A percentile compares a stretch with the other conserved stretches of the same genome.
Conservation (phyloP, 2,329 filamentous ascomycete genomes). For the Fusarium papillatum region DNA sequence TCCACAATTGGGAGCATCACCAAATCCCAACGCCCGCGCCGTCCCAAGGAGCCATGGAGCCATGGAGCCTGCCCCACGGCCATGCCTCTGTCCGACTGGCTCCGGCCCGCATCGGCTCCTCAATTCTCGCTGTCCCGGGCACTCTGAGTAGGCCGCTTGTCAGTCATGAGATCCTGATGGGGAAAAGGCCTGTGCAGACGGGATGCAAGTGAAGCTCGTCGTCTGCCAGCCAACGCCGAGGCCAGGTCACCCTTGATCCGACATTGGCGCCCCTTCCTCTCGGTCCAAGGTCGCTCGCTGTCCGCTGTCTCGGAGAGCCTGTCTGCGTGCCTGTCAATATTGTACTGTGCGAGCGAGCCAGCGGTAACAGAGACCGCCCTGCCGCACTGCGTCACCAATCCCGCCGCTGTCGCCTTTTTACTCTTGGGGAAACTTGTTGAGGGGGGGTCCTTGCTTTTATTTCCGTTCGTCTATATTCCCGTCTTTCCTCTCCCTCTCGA, state of each 20-base stretch:
- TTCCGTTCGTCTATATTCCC: conserved; percentile 26
- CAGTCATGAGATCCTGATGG: conserved; percentile 24
- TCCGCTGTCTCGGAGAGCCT: background rate
- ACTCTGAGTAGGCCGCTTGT: conserved; percentile 10
- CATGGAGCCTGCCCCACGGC: conserved; percentile 37
- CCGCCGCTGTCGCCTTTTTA: conserved; percentile 2
- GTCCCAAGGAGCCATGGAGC: conserved; percentile 9
- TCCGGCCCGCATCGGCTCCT: conserved; percentile 4
- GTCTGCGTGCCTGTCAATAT: background rate
- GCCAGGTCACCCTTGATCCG: conserved; percentile 27
- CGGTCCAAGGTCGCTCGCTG: conserved; percentile 8
- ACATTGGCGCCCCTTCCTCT: conserved; percentile 24
- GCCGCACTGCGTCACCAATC: conserved; percentile 18
- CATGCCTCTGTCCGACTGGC: conserved; percentile 24
- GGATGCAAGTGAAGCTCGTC: background rate
- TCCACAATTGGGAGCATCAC: conserved; percentile 37
- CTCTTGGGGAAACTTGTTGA: background rate
- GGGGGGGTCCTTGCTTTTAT: conserved; percentile 16
- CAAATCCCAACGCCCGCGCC: conserved; percentile 22
- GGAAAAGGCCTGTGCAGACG: conserved; percentile 8
- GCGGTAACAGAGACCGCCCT: conserved; percentile 4
- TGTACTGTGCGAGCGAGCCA: conserved; percentile 22
- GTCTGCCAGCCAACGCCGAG: background rate
- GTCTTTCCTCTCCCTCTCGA: conserved; percentile 3
- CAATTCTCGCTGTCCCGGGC: conserved; percentile 6